These are phyloP conservation scores for Leishmania major DNA, from an alignment of 208 protist genomes.

Conservation along the genomic window DNA sequence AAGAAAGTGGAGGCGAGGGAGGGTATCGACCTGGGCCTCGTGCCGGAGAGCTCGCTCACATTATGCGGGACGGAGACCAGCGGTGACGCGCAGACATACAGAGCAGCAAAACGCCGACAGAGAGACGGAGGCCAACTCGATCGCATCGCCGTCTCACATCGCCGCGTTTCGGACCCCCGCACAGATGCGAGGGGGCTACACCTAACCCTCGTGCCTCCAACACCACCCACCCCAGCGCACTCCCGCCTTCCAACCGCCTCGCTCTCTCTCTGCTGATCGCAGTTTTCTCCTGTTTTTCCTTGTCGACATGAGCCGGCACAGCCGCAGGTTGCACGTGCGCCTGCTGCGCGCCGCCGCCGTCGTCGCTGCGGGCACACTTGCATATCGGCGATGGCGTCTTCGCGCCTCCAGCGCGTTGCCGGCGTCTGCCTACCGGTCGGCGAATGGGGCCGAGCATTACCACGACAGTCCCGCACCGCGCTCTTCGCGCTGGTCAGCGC, in stretches of 20 bases:
- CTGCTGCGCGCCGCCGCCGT: conserved; percentile 32
- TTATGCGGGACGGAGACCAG: background rate
- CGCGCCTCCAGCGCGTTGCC: conserved; percentile 29
- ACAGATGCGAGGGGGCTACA: background rate
- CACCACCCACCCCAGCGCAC: background rate
- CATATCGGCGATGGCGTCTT: conserved; percentile 63
- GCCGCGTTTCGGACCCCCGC: too few relatives aligned
- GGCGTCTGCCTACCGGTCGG: conserved; percentile 13
- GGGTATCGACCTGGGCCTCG: background rate
- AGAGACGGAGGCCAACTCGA: background rate
- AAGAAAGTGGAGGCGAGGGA: background rate
- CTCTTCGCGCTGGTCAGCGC: conserved; percentile 19
- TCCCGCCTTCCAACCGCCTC: background rate
- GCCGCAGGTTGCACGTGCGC: conserved; percentile 42
- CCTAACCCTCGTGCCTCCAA: background rate
- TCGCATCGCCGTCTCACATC: background rate
- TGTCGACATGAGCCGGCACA: conserved; percentile 41
- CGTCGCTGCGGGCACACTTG: conserved; percentile 13
- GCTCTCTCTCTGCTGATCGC: background rate
- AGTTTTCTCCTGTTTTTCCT: background rate
- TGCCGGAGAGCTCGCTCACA: background rate
- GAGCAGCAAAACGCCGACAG: background rate
- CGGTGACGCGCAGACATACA: background rate
- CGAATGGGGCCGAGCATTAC: background rate
- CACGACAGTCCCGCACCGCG: conserved; percentile 14